Evolutionary conservation across 495 filamentous ascomycete genomes (phyloP).

Genomic region (Neurospora hispaniola): DNA sequence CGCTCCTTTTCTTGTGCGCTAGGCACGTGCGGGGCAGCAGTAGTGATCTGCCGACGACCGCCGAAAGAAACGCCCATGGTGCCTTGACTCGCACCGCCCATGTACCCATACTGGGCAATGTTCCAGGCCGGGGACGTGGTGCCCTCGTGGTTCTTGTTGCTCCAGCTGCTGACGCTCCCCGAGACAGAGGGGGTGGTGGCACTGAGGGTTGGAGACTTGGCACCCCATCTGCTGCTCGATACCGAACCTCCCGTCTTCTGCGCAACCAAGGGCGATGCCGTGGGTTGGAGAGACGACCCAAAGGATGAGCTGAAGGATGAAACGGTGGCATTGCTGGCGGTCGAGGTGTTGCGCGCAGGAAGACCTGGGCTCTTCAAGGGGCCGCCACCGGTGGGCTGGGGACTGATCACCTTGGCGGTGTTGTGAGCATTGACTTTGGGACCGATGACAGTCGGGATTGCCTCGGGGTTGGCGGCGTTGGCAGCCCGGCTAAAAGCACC

Average conservation of each 20-base stretch:
- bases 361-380: conserved; percentile 9
- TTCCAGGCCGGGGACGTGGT: conserved; percentile 90
- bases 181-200: conserved; percentile 27
- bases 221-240: conserved; percentile 45
- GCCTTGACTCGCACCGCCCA: conserved; percentile 94
- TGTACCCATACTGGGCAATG: conserved; percentile 96
- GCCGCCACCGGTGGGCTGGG: conserved; percentile 51
- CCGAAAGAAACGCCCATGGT: conserved; percentile 93
- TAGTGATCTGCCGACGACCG: conserved; percentile 84
- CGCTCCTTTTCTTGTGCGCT: conserved; percentile 50
- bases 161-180: conserved; percentile 70
- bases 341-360: conserved; percentile 53
- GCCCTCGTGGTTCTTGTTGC: conserved; percentile 69
- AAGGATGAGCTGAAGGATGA: background rate
- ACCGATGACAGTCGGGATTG: conserved; percentile 64
- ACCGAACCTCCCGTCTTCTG: conserved; percentile 36
- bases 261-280: conserved; percentile 29
- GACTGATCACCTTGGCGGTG: conserved; percentile 47
- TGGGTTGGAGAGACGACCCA: conserved; percentile 38
- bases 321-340: conserved; percentile 49
- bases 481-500: conserved; percentile 84
- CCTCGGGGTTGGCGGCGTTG: conserved; percentile 59
- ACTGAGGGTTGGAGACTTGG: conserved; percentile 38
- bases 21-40: conserved; percentile 64
- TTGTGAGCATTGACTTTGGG: conserved; percentile 45